Evolutionary conservation across 2,329 filamentous ascomycete genomes (phyloP).

Genomic region (Neocucurbitaria cava): DNA sequence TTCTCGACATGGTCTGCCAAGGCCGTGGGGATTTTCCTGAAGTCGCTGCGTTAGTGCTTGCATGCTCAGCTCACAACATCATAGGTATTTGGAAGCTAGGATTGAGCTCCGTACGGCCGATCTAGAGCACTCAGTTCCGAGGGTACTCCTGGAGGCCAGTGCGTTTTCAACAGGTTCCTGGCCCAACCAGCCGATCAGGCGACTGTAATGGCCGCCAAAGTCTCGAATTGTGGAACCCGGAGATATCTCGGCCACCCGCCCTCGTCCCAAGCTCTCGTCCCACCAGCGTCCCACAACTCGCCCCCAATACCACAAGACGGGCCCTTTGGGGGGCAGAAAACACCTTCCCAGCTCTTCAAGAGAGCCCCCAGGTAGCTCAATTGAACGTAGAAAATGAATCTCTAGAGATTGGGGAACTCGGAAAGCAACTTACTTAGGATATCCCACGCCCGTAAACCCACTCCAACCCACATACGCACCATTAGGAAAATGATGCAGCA

Average conservation of each 20-base stretch:
- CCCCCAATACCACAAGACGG: slow-evolving; percentile 9
- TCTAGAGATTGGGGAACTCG: background rate
- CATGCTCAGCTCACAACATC: background rate
- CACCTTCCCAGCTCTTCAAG: background rate
- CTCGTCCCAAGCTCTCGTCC: slow-evolving; percentile 34
- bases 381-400: background rate
- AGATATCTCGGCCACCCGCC: slow-evolving; percentile 31
- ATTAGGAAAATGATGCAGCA: slow-evolving; percentile 82
- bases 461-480: slow-evolving; percentile 90
- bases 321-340: background rate
- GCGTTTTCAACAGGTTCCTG: slow-evolving; percentile 8
- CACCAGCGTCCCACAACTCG: slow-evolving; percentile 28
- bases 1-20: slow-evolving; percentile 89
- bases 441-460: slow-evolving; percentile 88
- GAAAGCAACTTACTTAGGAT: slow-evolving; percentile 76
- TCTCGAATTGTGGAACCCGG: slow-evolving; percentile 23
- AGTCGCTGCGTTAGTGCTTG: slow-evolving; percentile 7
- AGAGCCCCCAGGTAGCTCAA: background rate
- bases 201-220: slow-evolving; percentile 17
- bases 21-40: slow-evolving; percentile 82
- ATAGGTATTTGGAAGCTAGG: background rate
- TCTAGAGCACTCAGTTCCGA: background rate
- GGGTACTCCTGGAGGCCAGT: background rate
- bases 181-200: background rate
- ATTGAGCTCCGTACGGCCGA: too few species aligned